Evolutionary conservation across 108 stramenopile genomes (phyloP).

Genomic region (Cyclotella sp.): DNA sequence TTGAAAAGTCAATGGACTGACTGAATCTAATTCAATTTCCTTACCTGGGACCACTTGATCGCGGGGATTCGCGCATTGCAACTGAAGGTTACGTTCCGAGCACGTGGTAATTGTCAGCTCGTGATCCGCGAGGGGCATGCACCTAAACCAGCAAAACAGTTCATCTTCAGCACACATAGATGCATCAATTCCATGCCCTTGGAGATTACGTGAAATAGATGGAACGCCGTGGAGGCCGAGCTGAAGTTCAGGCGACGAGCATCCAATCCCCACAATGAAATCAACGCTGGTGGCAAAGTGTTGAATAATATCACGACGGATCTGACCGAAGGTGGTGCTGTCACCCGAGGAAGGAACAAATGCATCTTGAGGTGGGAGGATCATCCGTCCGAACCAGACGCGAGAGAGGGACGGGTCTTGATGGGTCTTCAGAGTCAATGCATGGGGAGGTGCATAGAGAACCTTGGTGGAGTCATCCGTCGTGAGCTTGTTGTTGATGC

Average conservation of each 20-base stretch:
- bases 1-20: no score
- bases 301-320: constrained; percentile 57
- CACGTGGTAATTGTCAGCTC: constrained; percentile 54
- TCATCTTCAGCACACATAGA: constrained; percentile 60
- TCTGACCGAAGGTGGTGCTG: constrained; percentile 56
- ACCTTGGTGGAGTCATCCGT: constrained; percentile 6
- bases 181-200: constrained; percentile 11
- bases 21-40: no score
- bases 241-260: constrained; percentile 24
- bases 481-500: constrained; percentile 48
- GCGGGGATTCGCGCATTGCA: constrained; percentile 70
- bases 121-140: constrained; percentile 62
- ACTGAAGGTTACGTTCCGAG: constrained; percentile 47
- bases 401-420: constrained; percentile 44
- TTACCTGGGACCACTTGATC: constrained; percentile 45
- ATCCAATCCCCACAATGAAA: constrained; percentile 34
- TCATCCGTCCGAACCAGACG: constrained; percentile 90
- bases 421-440: constrained; percentile 24
- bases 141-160: constrained; percentile 85
- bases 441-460: constrained; percentile 80
- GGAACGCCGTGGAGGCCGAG: constrained; percentile 57
- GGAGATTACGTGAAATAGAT: constrained; percentile 48
- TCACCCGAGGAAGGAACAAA: constrained; percentile 28
- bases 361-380: constrained; percentile 76
- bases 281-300: constrained; percentile 17